Evolutionary conservation across 176 grass and related monocot species (phyloP).

Genomic region (Phoenix dactylifera): DNA sequence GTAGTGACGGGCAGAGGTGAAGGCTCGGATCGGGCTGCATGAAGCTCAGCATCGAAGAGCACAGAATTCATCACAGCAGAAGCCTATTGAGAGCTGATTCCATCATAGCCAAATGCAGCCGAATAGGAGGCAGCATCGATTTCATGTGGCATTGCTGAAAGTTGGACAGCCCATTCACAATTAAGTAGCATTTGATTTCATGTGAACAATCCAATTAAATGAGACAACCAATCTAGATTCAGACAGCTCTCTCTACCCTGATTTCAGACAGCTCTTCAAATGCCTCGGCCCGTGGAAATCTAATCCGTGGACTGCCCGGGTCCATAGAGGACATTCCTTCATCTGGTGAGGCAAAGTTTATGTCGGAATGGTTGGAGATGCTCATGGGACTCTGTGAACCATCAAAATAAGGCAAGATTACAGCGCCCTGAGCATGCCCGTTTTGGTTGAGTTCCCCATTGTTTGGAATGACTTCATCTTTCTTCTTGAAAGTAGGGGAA

Average conservation of each 20-base stretch:
- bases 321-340: background rate
- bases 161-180: too few relatives aligned
- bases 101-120: too few relatives aligned
- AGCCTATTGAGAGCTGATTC: too few relatives aligned
- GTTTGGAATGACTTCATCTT: background rate
- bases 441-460: background rate
- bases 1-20: too few relatives aligned
- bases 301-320: background rate
- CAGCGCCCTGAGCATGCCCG: background rate
- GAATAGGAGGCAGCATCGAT: too few relatives aligned
- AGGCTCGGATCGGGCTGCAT: too few relatives aligned
- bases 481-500: constrained; percentile 44
- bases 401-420: background rate
- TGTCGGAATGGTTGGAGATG: background rate
- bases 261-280: background rate
- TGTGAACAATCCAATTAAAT: too few relatives aligned
- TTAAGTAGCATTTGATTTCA: too few relatives aligned
- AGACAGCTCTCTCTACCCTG: background rate
- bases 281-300: background rate
- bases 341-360: background rate
- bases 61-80: too few relatives aligned
- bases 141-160: too few relatives aligned
- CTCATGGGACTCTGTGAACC: constrained; percentile 11
- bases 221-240: too few relatives aligned
- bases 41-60: too few relatives aligned